A percentile compares a stretch with the other conserved stretches of the same genome.
Conservation (phyloP, 2,329 filamentous ascomycete genomes). For the Mollisiaceae sp. region DNA sequence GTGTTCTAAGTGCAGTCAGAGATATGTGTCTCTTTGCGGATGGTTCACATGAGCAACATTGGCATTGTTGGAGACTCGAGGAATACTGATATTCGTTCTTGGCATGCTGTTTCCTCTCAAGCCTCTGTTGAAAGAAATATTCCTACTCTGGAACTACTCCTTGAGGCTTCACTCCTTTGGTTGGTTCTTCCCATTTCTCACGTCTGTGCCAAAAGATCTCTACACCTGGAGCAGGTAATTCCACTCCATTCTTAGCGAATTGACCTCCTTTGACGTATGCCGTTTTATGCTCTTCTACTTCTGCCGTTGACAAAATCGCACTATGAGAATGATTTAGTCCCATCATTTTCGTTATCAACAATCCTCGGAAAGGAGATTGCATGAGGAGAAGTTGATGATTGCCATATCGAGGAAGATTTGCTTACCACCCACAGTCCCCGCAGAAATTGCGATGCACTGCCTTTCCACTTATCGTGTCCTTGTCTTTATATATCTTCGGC, state of each 20-base stretch:
- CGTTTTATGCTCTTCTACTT: constrained; percentile 1
- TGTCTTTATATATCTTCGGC: constrained; percentile 13
- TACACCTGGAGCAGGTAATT: neutral
- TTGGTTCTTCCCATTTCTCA: constrained; percentile 10
- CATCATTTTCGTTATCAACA: neutral
- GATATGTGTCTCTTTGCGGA: too few relatives aligned
- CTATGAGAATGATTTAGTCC: neutral
- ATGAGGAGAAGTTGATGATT: neutral
- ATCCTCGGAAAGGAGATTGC: neutral
- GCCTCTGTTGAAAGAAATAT: neutral
- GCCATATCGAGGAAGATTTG: neutral
- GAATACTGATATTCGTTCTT: neutral
- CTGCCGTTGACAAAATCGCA: constrained; percentile 7
- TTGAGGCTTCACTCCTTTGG: neutral
- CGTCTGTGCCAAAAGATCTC: constrained; percentile 12
- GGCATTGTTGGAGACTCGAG: neutral
- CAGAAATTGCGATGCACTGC: constrained; percentile 19
- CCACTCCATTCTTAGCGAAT: constrained; percentile 1
- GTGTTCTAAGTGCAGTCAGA: too few relatives aligned
- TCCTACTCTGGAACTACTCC: neutral
- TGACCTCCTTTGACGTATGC: constrained; percentile 14
- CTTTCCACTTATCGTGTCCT: constrained; percentile 5
- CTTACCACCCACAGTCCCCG: constrained; percentile 23
- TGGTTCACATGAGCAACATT: neutral
- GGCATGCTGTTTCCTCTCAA: neutral